phyloP scores from a whole-genome alignment of 75 land plant species.

The Sequoia sempervirens region DNA sequence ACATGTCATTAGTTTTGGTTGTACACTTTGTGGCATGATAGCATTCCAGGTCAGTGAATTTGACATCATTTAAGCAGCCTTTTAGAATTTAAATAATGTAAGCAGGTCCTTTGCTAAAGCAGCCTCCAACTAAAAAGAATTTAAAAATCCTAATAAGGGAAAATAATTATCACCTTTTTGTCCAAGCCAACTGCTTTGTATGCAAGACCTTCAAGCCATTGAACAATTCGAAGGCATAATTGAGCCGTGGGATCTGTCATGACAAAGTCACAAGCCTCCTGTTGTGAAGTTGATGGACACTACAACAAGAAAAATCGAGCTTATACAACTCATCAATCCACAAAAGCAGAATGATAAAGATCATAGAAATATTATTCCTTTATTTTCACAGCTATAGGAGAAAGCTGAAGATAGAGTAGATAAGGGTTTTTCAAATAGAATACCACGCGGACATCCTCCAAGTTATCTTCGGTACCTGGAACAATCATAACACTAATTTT shows the following conservation, averaged over 20 bases:
- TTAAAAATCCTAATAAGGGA: background rate
- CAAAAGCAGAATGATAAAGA: background rate
- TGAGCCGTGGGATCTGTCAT: slow-evolving; percentile 70
- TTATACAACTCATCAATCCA: background rate
- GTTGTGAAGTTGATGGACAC: slow-evolving; percentile 81
- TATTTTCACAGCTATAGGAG: background rate
- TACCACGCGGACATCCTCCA: slow-evolving; percentile 19
- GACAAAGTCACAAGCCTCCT: slow-evolving; percentile 84
- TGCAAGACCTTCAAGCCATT: slow-evolving; percentile 91
- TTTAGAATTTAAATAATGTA: too few relatives aligned
- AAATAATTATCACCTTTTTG: slow-evolving; percentile 51
- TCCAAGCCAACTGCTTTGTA: slow-evolving; percentile 90
- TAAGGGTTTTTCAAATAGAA: background rate
- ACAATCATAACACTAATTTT: background rate
- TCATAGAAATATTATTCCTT: background rate
- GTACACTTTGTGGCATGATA: too few relatives aligned
- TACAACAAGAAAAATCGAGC: slow-evolving; percentile 19
- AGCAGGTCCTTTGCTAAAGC: too few relatives aligned
- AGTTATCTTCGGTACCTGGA: slow-evolving; percentile 23
- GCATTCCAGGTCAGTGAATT: too few relatives aligned
- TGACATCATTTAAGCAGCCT: too few relatives aligned
- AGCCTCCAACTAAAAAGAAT: background rate
- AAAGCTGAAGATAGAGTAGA: slow-evolving; percentile 7
- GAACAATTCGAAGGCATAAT: slow-evolving; percentile 84
- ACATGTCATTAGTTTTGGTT: too few relatives aligned